Evolutionary conservation across 805 yeast species (phyloP), one percentile per base, ranked within the genome.

Genomic region (Maudiozyma serrabonitensis): DNA sequence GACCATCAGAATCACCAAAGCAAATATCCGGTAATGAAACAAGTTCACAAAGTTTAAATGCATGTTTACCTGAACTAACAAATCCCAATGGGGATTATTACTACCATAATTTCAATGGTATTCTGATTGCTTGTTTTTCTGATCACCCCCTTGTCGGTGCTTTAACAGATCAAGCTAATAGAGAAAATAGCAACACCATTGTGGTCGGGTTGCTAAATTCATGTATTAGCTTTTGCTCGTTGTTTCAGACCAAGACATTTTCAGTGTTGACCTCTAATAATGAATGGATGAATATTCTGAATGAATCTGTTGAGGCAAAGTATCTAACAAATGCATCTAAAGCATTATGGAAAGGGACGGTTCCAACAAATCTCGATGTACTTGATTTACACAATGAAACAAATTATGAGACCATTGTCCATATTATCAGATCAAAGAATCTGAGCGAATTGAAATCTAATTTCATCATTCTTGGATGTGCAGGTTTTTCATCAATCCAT

Each of bases 401-500:
- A 16, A 55, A 50, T 41, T 52, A 52, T 43, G 49, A 46, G 19
- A 46, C 48, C 9, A 58, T 60, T 21, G 57, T 50, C 18, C 35
- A 45, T 28, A 49, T 52, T 38, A 54, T 60, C 31, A 46, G 48
- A 32, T 34, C 26, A n/a, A 53, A 56, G 46, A 56, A 56, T 53
- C 50, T 58, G 9, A 43, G 38, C 18, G 48, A 47, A 16, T 48
- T 54, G 40, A 43, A 49, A 7, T 54, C 61, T 6, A 35, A 43
- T 23, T 49, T 55, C 12, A 55, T 60, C 16, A 55, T 60, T 23
- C 54, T 60, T 3, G 64, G 64, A 9, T 60, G 64, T 41, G 64
- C 64, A 15, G 64, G 64, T n/a, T 60, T 58, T 46, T 55, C 62
- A 13, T 60, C 62, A 1, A 39, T 60, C 45, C 49, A 56, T 37